Evolutionary conservation across 345 rosid species (phyloP).

Genomic region (Reutealis trisperma): DNA sequence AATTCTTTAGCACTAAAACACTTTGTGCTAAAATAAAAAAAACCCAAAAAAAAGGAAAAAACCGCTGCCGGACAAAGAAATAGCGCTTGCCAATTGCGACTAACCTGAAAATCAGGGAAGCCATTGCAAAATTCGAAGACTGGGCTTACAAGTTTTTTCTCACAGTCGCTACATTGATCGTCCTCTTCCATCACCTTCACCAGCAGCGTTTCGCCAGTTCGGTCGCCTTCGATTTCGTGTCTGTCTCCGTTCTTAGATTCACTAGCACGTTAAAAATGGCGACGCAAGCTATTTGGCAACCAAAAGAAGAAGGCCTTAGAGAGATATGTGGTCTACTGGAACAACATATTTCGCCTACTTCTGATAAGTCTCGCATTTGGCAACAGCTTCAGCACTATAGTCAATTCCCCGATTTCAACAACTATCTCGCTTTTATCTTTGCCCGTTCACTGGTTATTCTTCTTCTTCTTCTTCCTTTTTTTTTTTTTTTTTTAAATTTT

Average conservation of each 20-base stretch:
- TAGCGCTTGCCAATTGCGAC: background rate
- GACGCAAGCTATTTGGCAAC: slow-evolving; percentile 65
- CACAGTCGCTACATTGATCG: background rate
- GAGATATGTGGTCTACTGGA: slow-evolving; percentile 82
- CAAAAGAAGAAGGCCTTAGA: slow-evolving; percentile 71
- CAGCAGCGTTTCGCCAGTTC: background rate
- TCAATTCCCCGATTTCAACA: slow-evolving; percentile 92
- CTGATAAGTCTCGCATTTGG: slow-evolving; percentile 89
- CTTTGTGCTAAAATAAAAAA: too few relatives aligned
- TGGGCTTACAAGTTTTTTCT: background rate
- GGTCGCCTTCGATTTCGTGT: background rate
- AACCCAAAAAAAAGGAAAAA: too few relatives aligned
- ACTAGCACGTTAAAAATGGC: slow-evolving; percentile 8
- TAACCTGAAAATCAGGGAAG: background rate
- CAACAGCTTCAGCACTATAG: slow-evolving; percentile 85
- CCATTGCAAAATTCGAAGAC: background rate
- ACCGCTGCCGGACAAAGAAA: too few relatives aligned
- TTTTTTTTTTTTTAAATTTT: background rate
- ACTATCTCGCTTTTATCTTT: slow-evolving; percentile 88
- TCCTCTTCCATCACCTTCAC: background rate
- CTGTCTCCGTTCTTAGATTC: background rate
- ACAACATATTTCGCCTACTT: slow-evolving; percentile 86
- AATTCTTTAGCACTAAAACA: background rate
- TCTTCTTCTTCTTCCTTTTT: background rate
- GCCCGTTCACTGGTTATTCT: slow-evolving; percentile 70